Conservation (phyloP, 2,329 filamentous ascomycete species). For the Sclerotinia spermophila region DNA sequence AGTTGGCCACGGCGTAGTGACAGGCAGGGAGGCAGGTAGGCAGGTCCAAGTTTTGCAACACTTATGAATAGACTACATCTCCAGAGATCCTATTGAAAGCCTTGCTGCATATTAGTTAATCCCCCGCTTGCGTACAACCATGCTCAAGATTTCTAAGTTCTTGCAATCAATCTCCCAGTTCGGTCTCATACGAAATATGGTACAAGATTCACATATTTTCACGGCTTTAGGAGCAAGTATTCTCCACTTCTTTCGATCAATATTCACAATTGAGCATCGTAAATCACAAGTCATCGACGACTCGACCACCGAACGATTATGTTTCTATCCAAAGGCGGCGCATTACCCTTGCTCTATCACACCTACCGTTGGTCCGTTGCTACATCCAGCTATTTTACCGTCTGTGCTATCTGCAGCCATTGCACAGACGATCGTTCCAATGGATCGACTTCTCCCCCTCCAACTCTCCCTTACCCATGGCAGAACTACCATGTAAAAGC, state of each 20-base stretch:
- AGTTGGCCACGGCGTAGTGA: neutral
- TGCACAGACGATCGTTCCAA: neutral
- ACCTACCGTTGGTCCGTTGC: neutral
- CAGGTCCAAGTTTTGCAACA: neutral
- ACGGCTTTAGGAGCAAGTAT: neutral
- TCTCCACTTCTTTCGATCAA: neutral
- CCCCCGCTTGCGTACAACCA: neutral
- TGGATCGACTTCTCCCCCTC: slow-evolving; percentile 6
- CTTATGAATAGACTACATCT: neutral
- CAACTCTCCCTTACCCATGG: neutral
- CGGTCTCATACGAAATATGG: neutral
- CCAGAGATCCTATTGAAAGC: neutral
- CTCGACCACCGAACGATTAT: neutral
- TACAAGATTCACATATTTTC: neutral
- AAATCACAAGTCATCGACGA: neutral
- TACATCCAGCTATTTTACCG: neutral
- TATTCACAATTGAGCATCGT: neutral
- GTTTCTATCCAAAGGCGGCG: neutral
- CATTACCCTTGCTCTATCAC: neutral
- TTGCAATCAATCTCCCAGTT: neutral
- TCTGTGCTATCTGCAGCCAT: slow-evolving; percentile 3
- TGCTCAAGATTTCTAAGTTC: neutral
- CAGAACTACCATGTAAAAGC: slow-evolving; percentile 3
- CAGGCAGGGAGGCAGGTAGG: neutral
- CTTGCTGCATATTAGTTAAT: neutral